Evolutionary conservation across 164 flowering plant genomes (phyloP).

Genomic region (Dillenia turbinata): DNA sequence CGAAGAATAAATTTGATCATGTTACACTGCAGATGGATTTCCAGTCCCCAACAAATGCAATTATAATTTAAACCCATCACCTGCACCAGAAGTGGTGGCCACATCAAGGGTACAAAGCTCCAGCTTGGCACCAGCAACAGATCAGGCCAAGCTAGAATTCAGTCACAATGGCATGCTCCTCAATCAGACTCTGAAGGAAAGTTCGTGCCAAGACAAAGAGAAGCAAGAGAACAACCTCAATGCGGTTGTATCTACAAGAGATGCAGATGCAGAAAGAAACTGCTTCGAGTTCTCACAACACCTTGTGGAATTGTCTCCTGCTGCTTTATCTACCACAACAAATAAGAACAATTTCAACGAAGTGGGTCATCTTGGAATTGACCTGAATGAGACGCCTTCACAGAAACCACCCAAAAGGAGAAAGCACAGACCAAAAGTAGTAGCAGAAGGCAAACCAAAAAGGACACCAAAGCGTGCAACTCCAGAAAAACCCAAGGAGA

Average conservation of each 20-base stretch:
- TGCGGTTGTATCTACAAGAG: neutral
- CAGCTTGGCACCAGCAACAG: slow-evolving; percentile 26
- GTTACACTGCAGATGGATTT: slow-evolving; percentile 25
- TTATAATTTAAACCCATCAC: slow-evolving; percentile 26
- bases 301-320: slow-evolving; percentile 24
- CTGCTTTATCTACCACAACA: slow-evolving; percentile 11
- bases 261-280: slow-evolving; percentile 11
- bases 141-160: slow-evolving; percentile 20
- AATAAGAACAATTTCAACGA: slow-evolving; percentile 6
- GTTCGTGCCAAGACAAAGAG: slow-evolving; percentile 11
- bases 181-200: slow-evolving; percentile 9
- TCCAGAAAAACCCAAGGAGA: slow-evolving; percentile 17
- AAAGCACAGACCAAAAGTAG: slow-evolving; percentile 65
- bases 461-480: slow-evolving; percentile 34
- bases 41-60: slow-evolving; percentile 13
- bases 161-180: slow-evolving; percentile 2
- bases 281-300: slow-evolving; percentile 20
- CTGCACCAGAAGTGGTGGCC: slow-evolving; percentile 19
- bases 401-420: slow-evolving; percentile 43
- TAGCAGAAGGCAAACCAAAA: slow-evolving; percentile 54
- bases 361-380: slow-evolving; percentile 22
- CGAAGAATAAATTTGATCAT: no score
- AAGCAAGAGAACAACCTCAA: slow-evolving; percentile 2
- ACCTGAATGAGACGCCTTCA: slow-evolving; percentile 50
- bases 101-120: slow-evolving; percentile 6